A percentile compares a stretch with the other conserved stretches of the same genome.
These are phyloP conservation scores for Ensete ventricosum DNA, from an alignment of 176 grass and related monocot species.

Conservation along the genomic window DNA sequence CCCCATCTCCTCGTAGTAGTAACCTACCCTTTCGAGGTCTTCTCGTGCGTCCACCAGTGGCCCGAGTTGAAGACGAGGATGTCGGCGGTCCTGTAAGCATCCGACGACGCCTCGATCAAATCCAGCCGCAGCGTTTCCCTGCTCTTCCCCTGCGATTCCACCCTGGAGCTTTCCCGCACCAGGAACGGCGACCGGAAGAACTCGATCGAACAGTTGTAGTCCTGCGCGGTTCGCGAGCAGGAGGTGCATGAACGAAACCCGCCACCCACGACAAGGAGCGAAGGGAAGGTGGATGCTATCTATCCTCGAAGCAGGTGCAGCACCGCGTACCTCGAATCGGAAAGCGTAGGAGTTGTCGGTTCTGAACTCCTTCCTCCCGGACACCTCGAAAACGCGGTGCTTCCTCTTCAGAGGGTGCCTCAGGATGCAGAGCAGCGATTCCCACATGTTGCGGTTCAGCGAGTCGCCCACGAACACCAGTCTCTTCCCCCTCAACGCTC, in stretches of 20 bases:
- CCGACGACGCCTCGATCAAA: constrained; percentile 37
- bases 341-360: constrained; percentile 68
- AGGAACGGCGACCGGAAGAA: constrained; percentile 82
- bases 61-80: constrained; percentile 87
- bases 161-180: constrained; percentile 65
- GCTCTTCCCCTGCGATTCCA: constrained; percentile 22
- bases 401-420: constrained; percentile 55
- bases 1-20: neutral
- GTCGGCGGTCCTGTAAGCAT: constrained; percentile 60
- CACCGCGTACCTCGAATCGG: constrained; percentile 39
- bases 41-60: constrained; percentile 97
- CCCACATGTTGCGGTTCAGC: constrained; percentile 98
- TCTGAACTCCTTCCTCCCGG: constrained; percentile 56
- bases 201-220: constrained; percentile 83
- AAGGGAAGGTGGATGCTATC: neutral
- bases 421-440: constrained; percentile 73
- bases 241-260: neutral
- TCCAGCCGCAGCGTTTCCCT: constrained; percentile 84
- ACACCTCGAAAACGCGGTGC: constrained; percentile 64
- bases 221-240: constrained; percentile 23
- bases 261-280: neutral
- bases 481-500: constrained; percentile 66
- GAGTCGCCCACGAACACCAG: constrained; percentile 92
- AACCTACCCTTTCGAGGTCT: constrained; percentile 90
- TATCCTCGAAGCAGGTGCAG: neutral